A percentile compares a stretch with the other conserved stretches of the same genome.
phyloP scores from a whole-genome alignment of 2,329 filamentous ascomycete genomes.

The Fusarium robinianum region DNA sequence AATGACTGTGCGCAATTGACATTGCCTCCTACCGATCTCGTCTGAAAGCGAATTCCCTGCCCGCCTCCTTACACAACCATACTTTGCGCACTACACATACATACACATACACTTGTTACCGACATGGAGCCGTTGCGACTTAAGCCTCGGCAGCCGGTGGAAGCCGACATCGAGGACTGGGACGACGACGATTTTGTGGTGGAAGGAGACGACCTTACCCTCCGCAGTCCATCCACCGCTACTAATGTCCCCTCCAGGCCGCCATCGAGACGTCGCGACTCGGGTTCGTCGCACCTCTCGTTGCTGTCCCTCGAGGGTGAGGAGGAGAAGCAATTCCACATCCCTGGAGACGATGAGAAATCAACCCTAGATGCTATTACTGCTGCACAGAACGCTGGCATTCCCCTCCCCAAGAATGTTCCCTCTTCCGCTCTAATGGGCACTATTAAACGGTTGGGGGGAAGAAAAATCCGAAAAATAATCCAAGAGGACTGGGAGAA shows the following conservation, averaged over 20 bases:
- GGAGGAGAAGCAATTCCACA: constrained; percentile 85
- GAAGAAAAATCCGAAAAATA: constrained; percentile 71
- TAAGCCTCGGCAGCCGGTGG: constrained; percentile 58
- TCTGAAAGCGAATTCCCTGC: constrained; percentile 17
- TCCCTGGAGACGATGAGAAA: constrained; percentile 82
- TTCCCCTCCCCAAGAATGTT: constrained; percentile 85
- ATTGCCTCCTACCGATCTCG: constrained; percentile 26
- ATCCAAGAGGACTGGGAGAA: constrained; percentile 83
- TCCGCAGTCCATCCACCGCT: constrained; percentile 56
- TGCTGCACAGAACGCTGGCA: constrained; percentile 84
- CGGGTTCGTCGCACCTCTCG: constrained; percentile 79
- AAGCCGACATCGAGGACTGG: constrained; percentile 73
- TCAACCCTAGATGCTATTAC: constrained; percentile 85
- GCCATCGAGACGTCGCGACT: constrained; percentile 65
- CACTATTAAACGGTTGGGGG: constrained; percentile 87
- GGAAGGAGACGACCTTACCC: constrained; percentile 67
- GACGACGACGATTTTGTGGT: constrained; percentile 77
- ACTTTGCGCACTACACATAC: constrained; percentile 15
- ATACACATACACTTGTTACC: constrained; percentile 24
- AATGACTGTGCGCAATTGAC: constrained; percentile 39
- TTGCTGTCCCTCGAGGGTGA: constrained; percentile 81
- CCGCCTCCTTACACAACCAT: constrained; percentile 19
- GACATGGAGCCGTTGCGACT: constrained; percentile 63
- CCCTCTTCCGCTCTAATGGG: constrained; percentile 88
- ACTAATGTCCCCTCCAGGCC: constrained; percentile 46